Evolutionary conservation across 2,329 filamentous ascomycete genomes (phyloP), one percentile per base, ranked within the genome.

Genomic region (Aspergillus sp.): DNA sequence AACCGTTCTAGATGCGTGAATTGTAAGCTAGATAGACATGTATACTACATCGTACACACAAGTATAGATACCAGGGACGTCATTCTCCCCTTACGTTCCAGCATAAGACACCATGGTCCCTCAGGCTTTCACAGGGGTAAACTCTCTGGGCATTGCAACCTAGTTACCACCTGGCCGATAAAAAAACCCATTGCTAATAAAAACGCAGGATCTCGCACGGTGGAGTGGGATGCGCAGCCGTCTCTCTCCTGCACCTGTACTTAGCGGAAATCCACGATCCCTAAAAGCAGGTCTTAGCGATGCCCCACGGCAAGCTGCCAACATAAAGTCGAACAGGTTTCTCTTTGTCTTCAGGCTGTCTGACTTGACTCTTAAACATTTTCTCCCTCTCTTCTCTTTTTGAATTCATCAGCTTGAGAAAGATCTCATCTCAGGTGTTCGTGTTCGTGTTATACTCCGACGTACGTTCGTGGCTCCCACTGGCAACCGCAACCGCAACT

Each of bases 261-360:
- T 81, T 81, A 81, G 77, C 74, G 79, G 79, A 78, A 75, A 72
- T 61, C 61, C 68, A 69, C 71, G 72, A 76, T 77, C 77, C 72
- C 76, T 81, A 81, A 80, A 77, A 77, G 79, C 79, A 81, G 78
- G 72, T 79, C 72, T 76, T 79, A 75, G 75, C 79, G 60, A 63
- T 62, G 63, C 55, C 61, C 60, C 63, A 63, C 61, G 62, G 53
- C 61, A 25, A 19, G 23, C 41, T 48, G 34, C 43, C 3, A 57
- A 60, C 58, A 64, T 64, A 67, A 68, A 69, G 46, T 22, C 25
- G 67, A 68, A 58, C 28, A 31, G 58, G n/a, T 45, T 57, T 43
- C 54, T 52, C 49, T 34, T 46, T 41, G 34, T 41, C 5, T 41
- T 41, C 34, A 41, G 34, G 8, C 5, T 41, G 4, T 41, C 34